phyloP scores from a whole-genome alignment of 768 basidiomycete species.

The Tulasnella sp. region DNA sequence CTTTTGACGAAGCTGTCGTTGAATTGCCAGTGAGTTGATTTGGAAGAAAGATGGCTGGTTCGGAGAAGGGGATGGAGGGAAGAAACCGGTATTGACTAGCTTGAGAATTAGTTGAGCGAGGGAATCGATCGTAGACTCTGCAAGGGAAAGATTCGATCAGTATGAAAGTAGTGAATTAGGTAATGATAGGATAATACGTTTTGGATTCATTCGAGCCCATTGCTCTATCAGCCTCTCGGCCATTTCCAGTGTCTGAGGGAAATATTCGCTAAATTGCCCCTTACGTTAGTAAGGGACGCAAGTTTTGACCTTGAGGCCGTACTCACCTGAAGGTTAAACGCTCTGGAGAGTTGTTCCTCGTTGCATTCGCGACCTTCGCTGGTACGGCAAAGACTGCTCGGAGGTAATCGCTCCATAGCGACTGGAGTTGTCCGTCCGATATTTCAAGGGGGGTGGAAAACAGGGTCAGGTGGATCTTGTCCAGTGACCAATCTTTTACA shows the following conservation, averaged over 20 bases:
- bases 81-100: slow-evolving; percentile 63
- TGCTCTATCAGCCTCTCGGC: slow-evolving; percentile 37
- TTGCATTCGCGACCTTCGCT: slow-evolving; percentile 70
- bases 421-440: slow-evolving; percentile 34
- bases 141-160: not conserved
- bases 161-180: not conserved
- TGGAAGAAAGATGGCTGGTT: slow-evolving; percentile 42
- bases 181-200: slow-evolving; percentile 17
- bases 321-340: slow-evolving; percentile 45
- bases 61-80: slow-evolving; percentile 49
- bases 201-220: slow-evolving; percentile 29
- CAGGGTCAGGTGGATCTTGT: slow-evolving; percentile 57
- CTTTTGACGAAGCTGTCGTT: slow-evolving; percentile 50
- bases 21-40: slow-evolving; percentile 65
- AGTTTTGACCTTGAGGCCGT: not conserved
- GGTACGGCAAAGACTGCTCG: slow-evolving; percentile 64
- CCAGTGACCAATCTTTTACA: slow-evolving; percentile 60
- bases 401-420: slow-evolving; percentile 74
- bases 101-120: slow-evolving; percentile 59
- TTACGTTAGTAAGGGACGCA: not conserved
- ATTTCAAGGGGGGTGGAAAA: slow-evolving; percentile 37
- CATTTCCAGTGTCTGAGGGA: slow-evolving; percentile 30
- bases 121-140: slow-evolving; percentile 34
- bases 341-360: slow-evolving; percentile 48
- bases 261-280: slow-evolving; percentile 26